Percentiles rank a stretch among this genome's conserved stretches.
These are phyloP conservation scores for Macaranga tanarius DNA, from an alignment of 441 rosid species.

Conservation along the genomic window DNA sequence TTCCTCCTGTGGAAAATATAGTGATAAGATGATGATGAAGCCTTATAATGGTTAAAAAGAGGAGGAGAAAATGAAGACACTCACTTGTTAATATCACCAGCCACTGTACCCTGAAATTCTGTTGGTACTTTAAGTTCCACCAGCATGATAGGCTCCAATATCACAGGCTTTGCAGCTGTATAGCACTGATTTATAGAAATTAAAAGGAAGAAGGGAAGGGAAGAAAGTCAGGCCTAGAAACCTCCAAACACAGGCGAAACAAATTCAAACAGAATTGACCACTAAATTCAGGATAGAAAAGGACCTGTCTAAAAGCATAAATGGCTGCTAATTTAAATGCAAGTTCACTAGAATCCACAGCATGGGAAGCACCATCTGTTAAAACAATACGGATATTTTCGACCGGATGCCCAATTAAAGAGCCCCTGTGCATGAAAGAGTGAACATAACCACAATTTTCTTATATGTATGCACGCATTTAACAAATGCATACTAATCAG, in stretches of 20 bases:
- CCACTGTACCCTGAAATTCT: constrained; percentile 92
- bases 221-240: constrained; percentile 4
- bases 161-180: constrained; percentile 79
- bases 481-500: not conserved
- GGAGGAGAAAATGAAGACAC: constrained; percentile 17
- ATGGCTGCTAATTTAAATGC: constrained; percentile 95
- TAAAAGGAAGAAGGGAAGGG: not conserved
- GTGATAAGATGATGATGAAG: constrained; percentile 1
- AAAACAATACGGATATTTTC: constrained; percentile 79
- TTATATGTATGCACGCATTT: not conserved
- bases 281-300: not conserved
- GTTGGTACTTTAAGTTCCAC: constrained; percentile 95
- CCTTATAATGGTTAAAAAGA: not conserved
- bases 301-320: constrained; percentile 91
- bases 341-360: constrained; percentile 97
- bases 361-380: constrained; percentile 93
- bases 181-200: constrained; percentile 53
- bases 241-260: not conserved
- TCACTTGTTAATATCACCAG: constrained; percentile 97
- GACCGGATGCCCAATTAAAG: constrained; percentile 92
- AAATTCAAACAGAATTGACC: not conserved
- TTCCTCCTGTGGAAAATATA: constrained; percentile 62
- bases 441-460: constrained; percentile 13
- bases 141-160: constrained; percentile 90
- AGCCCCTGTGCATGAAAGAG: constrained; percentile 57